Base-by-base conservation (phyloP, 495 filamentous ascomycete species). In the Xylaria nigripes region DNA sequence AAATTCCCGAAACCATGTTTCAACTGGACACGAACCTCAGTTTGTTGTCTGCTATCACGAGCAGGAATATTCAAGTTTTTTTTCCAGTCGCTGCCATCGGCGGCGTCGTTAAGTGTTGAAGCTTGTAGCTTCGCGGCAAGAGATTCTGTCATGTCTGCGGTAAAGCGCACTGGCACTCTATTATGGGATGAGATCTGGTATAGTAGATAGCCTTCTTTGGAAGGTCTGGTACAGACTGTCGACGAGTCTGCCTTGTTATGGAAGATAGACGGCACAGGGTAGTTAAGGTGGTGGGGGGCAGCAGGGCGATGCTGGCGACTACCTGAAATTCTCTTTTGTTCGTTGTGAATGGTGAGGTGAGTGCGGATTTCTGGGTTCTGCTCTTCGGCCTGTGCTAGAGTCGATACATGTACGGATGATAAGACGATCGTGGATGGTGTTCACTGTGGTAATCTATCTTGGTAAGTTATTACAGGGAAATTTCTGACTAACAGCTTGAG, bases 11-110 rank as follows among this genome's bases (percentile, higher is more conserved):
- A n/a, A n/a, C n/a, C n/a, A 47, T 13, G 38, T 27, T 18, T 46
- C n/a, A 72, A 76, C 42, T 70, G 30, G 36, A 18, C 16, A 54
- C 51, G 51, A 42, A 95, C 90, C 81, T 97, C 94, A 27, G 93
- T 98, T 69, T 97, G 94, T 57, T 86, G 86, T 67, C 93, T 84
- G 38, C 80, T 78, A 71, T 98, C 93, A 71, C 87, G 94, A 36
- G 81, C 76, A 16, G 90, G 88, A 43, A 86, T 67, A 57, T 90
- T 89, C 51, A 96, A 72, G 50, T 78, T 81, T 50, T 84, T 81
- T 69, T 89, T 94, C 86, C 88, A 92, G 64, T 85, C 82, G 23
- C 80, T 77, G 23, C 84, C 80, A 60, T 78, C 63, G 55, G 70
- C 61, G 60, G 67, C 64, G 68, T 82, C 82, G 64, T 81, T 82